These are phyloP conservation scores for Tricholoma matsutake DNA, from an alignment of 768 basidiomycete species.

Conservation along the genomic window DNA sequence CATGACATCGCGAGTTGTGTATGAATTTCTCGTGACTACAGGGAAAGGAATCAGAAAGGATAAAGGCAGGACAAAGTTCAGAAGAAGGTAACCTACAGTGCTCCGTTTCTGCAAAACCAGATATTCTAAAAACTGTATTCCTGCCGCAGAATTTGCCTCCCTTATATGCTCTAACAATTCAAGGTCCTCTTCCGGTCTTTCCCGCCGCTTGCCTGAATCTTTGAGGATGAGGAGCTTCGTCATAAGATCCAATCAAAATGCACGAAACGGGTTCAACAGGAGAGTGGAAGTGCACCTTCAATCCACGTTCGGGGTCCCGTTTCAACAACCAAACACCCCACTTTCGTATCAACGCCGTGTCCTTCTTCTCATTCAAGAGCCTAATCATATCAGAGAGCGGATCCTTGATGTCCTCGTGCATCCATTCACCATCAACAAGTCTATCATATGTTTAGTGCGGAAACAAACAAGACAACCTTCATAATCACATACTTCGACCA, in stretches of 20 bases:
- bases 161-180: constrained; percentile 53
- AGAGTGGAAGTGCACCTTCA: constrained; percentile 49
- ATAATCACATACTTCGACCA: constrained; percentile 60
- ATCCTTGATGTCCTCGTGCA: constrained; percentile 59
- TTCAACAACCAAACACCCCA: constrained; percentile 83
- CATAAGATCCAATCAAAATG: constrained; percentile 2
- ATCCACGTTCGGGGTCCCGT: constrained; percentile 62
- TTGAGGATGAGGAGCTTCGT: constrained; percentile 58
- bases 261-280: not conserved
- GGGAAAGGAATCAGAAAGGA: not conserved
- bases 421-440: constrained; percentile 63
- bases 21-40: constrained; percentile 62
- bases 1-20: constrained; percentile 57
- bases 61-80: not conserved
- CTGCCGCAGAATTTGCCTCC: constrained; percentile 56
- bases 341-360: constrained; percentile 58
- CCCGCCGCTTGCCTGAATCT: constrained; percentile 51
- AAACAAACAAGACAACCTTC: not conserved
- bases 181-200: constrained; percentile 61
- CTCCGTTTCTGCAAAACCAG: constrained; percentile 69
- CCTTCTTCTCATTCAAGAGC: constrained; percentile 54
- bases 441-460: constrained; percentile 30
- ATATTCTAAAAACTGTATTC: constrained; percentile 74
- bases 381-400: constrained; percentile 59
- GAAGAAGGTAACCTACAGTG: constrained; percentile 36